Base-by-base conservation (phyloP, 441 rosid genomes). In the Geranium incanum region DNA sequence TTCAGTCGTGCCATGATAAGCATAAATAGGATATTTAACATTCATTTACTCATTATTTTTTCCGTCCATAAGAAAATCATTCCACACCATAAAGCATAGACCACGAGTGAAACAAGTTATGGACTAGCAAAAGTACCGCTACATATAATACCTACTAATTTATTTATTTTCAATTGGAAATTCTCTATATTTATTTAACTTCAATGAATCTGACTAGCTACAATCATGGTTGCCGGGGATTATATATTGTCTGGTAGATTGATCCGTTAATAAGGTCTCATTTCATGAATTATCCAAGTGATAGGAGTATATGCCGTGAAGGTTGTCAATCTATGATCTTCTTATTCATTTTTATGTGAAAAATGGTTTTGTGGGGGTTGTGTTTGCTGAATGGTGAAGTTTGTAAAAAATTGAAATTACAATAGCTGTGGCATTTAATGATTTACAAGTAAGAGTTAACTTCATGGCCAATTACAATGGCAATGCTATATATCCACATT, bases 221-320 rank as follows among this genome's bases (percentile, higher is more conserved):
- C 36, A 19, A 6, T 60, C 65, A 18, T 7, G 4, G 33, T 60
- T 19, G 33, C 65, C 18, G 28, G 65, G 33, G 65, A 3, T 60
- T 60, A 60, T 60, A 60, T 60, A 15, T 60, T 60, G 65, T 60
- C 18, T 60, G 33, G 65, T 60, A 60, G 64, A 59, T 18, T 59
- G 9, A 59, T 59, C 64, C 28, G 16, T 16, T 16, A 16, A 18
- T 19, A 18, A 33, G 65, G 65, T 60, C 65, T 60, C 65, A 18
- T 60, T 60, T 60, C 28, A 60, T 19, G 65, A 33, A 60, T 60
- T 60, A 18, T 52, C 60, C 60, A 52, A 52, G 57, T 52, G 60
- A 52, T 52, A n/a, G 15, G 60, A 52, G 60, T 18, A 52, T 52
- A 52, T 52, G 60, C 1, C 13, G 15, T 52, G 18, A 52, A 52